Evolutionary conservation across 1,284 basidiomycete species (phyloP).

Genomic region (Trametes hirsuta): DNA sequence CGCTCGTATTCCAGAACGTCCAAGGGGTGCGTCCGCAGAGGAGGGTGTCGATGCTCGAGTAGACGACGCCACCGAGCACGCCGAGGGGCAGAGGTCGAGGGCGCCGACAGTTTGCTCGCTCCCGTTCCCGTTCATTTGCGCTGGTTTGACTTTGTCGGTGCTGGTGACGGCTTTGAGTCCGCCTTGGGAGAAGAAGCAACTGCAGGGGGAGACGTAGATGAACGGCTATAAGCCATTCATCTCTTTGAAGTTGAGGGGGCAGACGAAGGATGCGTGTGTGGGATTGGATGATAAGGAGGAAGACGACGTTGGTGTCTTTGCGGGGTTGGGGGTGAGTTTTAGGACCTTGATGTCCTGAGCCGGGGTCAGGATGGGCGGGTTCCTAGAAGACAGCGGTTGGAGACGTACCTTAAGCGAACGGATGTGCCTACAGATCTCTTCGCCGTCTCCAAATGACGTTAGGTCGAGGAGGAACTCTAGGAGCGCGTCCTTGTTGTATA

Average conservation of each 20-base stretch:
- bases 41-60: too few relatives aligned
- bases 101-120: slow-evolving; percentile 18
- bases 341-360: slow-evolving; percentile 81
- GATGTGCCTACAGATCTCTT: slow-evolving; percentile 86
- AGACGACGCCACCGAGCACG: too few relatives aligned
- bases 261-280: slow-evolving; percentile 75
- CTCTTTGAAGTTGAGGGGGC: slow-evolving; percentile 88
- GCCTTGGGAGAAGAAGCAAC: slow-evolving; percentile 83
- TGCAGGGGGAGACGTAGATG: slow-evolving; percentile 83
- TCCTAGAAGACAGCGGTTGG: background rate
- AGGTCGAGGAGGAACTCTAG: slow-evolving; percentile 87
- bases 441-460: slow-evolving; percentile 78
- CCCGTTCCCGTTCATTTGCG: slow-evolving; percentile 30
- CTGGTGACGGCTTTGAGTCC: slow-evolving; percentile 67
- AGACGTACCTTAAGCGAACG: slow-evolving; percentile 79
- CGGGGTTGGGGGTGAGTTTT: slow-evolving; percentile 76
- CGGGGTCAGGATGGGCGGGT: background rate
- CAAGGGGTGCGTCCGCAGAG: too few relatives aligned
- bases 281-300: slow-evolving; percentile 36
- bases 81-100: slow-evolving; percentile 61
- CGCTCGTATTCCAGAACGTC: too few relatives aligned
- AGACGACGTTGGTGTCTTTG: slow-evolving; percentile 38
- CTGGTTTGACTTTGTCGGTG: slow-evolving; percentile 31
- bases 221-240: slow-evolving; percentile 93
- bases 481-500: slow-evolving; percentile 93